Base-by-base conservation (phyloP, 345 rosid genomes). In the Alliaria petiolata region DNA sequence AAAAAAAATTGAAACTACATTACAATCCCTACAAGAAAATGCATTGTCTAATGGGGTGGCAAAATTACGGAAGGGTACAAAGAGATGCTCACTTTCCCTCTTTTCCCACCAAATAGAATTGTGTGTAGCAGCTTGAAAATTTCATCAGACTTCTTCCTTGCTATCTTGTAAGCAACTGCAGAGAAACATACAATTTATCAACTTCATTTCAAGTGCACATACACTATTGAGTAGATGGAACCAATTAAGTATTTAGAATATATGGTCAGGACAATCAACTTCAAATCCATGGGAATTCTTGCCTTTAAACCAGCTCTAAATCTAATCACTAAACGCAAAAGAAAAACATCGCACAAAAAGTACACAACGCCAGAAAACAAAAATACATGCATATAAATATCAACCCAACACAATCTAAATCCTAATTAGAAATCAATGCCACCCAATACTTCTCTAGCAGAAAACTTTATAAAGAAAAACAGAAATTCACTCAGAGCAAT, bases 121-220 rank as follows among this genome's bases (percentile, higher is more conserved):
- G 82, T 53, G 67, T 93, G 98, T 39, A 93, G 87, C 82, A 80
- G 70, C 78, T 83, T 93, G 64, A 89, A 78, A 65, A 86, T 72
- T 65, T 91, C 96, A 68, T 91, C 98, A 35, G 72, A 73, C 87
- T 93, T 93, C 84, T 75, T 84, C 80, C 89, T 82, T 57, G 90
- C 74, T 72, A 93, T 72, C 81, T 87, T 93, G 85, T 81, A 89
- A 4, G 97, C 93, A 81, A 92, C 98, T 92, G 83, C 72, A 77
- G 42, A 46, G 44, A 46, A 33, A 34, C 34, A 44, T 45, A 53
- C 62, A 15, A 54, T 39, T 44, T 25, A 15, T 54, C 55, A 22
- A 45, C 17, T 62, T 33, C 56, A 25, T 33, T 46, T 34, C 47
- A 65, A 55, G 19, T 31, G 55, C 52, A 68, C 5, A 55, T 33